phyloP scores from a whole-genome alignment of 1,284 basidiomycete species.

The Albatrellus sp. region DNA sequence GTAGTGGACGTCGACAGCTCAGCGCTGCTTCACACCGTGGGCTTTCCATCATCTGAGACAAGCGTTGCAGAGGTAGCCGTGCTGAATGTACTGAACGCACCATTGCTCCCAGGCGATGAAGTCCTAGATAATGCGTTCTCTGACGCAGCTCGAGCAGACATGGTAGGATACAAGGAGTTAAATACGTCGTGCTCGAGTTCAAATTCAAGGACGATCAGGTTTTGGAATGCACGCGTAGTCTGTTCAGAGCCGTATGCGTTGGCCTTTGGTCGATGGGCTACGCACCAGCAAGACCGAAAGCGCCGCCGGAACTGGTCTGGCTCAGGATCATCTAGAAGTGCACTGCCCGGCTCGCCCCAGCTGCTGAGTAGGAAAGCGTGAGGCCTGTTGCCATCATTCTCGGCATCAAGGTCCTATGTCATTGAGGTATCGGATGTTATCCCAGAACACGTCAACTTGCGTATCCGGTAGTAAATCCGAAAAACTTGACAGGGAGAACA shows the following conservation, averaged over 20 bases:
- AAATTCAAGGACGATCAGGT: slow-evolving; percentile 67
- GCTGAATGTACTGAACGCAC: background rate
- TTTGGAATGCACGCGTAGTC: slow-evolving; percentile 8
- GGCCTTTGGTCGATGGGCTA: slow-evolving; percentile 50
- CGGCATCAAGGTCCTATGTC: slow-evolving; percentile 35
- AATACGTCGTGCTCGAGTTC: slow-evolving; percentile 65
- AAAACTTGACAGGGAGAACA: slow-evolving; percentile 73
- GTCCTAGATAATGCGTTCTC: background rate
- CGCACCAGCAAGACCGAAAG: slow-evolving; percentile 81
- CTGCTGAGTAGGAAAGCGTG: slow-evolving; percentile 68
- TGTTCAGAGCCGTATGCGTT: slow-evolving; percentile 4
- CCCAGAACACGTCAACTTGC: slow-evolving; percentile 66
- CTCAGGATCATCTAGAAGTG: slow-evolving; percentile 20
- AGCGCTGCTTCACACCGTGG: no score
- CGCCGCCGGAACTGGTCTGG: slow-evolving; percentile 26
- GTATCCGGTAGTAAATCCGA: slow-evolving; percentile 59
- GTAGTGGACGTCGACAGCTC: background rate
- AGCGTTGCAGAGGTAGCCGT: slow-evolving; percentile 14
- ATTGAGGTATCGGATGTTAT: slow-evolving; percentile 62
- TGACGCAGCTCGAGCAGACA: slow-evolving; percentile 9
- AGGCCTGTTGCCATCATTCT: slow-evolving; percentile 41
- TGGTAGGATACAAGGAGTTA: slow-evolving; percentile 59
- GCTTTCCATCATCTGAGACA: slow-evolving; percentile 5
- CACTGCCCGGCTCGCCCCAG: slow-evolving; percentile 53
- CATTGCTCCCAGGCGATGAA: slow-evolving; percentile 4